Evolutionary conservation across 2,329 filamentous ascomycete genomes (phyloP).

Genomic region (Exophiala lecanii-corni): DNA sequence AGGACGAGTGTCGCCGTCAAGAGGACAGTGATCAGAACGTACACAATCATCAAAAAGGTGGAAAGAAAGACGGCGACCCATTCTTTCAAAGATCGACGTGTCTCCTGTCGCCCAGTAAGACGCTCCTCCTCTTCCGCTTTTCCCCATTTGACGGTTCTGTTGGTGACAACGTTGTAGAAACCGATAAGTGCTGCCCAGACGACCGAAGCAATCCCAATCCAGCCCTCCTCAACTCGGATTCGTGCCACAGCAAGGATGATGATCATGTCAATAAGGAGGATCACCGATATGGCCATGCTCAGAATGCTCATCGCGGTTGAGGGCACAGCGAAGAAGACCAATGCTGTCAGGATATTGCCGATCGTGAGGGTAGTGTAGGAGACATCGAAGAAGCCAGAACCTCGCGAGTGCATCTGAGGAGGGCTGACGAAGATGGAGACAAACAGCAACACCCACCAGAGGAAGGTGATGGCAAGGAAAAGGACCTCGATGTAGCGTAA

Average conservation of each 20-base stretch:
- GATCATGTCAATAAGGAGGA: slow-evolving; percentile 71
- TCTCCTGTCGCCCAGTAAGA: slow-evolving; percentile 82
- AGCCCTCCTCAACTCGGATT: slow-evolving; percentile 78
- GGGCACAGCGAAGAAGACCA: slow-evolving; percentile 84
- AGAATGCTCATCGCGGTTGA: slow-evolving; percentile 73
- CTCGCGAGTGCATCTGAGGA: slow-evolving; percentile 76
- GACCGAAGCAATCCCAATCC: slow-evolving; percentile 82
- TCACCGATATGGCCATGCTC: slow-evolving; percentile 60
- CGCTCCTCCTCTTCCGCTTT: slow-evolving; percentile 91
- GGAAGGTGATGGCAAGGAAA: slow-evolving; percentile 68
- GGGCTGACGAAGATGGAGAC: slow-evolving; percentile 87
- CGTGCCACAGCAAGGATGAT: slow-evolving; percentile 71
- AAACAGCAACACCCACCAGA: slow-evolving; percentile 93
- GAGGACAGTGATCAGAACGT: slow-evolving; percentile 63
- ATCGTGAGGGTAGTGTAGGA: slow-evolving; percentile 74
- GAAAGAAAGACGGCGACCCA: slow-evolving; percentile 77
- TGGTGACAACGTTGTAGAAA: slow-evolving; percentile 72
- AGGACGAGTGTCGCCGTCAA: slow-evolving; percentile 76
- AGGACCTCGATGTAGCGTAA: slow-evolving; percentile 72
- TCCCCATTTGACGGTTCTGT: slow-evolving; percentile 82
- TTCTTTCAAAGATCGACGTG: slow-evolving; percentile 72
- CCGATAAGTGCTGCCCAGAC: slow-evolving; percentile 77
- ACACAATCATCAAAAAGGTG: slow-evolving; percentile 64
- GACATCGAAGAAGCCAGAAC: slow-evolving; percentile 90
- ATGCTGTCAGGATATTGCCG: slow-evolving; percentile 67